A percentile compares a stretch with the other conserved stretches of the same genome.
Evolutionary conservation across 352 stramenopile genomes (phyloP).

Genomic region (Phytophthora sp.): DNA sequence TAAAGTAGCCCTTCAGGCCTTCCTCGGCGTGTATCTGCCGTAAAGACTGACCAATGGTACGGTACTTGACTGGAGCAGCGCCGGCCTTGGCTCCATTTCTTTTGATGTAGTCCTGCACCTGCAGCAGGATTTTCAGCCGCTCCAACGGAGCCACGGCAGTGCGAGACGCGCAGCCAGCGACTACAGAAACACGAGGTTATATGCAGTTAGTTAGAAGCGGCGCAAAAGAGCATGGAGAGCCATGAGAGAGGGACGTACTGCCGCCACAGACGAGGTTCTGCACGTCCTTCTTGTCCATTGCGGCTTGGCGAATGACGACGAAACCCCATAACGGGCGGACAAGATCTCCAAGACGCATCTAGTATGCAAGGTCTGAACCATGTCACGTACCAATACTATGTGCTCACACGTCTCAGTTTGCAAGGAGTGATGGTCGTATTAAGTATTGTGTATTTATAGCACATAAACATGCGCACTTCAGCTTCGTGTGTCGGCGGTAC

Average conservation of each 20-base stretch:
- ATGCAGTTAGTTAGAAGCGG: slow-evolving; percentile 2
- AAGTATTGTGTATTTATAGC: not conserved
- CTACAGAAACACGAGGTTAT: slow-evolving; percentile 31
- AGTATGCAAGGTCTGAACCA: not conserved
- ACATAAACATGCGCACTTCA: slow-evolving; percentile 21
- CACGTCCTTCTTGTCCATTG: slow-evolving; percentile 46
- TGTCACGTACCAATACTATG: not conserved
- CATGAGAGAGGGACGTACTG: slow-evolving; percentile 48
- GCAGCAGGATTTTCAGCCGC: slow-evolving; percentile 81
- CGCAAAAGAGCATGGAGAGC: not conserved
- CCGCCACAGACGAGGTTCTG: slow-evolving; percentile 79
- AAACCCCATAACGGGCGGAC: slow-evolving; percentile 7
- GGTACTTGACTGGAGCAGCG: slow-evolving; percentile 48
- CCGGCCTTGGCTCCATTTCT: slow-evolving; percentile 5
- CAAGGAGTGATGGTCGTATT: slow-evolving; percentile 9
- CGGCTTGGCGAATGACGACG: slow-evolving; percentile 26
- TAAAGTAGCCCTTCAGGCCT: slow-evolving; percentile 70
- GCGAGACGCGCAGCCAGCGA: slow-evolving; percentile 73
- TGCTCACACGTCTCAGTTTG: slow-evolving; percentile 15
- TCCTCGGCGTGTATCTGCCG: slow-evolving; percentile 70
- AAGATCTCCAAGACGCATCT: slow-evolving; percentile 5
- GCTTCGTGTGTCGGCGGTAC: slow-evolving; percentile 10
- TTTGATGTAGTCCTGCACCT: slow-evolving; percentile 77
- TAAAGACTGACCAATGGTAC: slow-evolving; percentile 60
- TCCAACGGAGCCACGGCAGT: slow-evolving; percentile 76